Evolutionary conservation across 2,329 filamentous ascomycete species (phyloP), one percentile per base, ranked within the genome.

Genomic region (Cladosporium sp.): DNA sequence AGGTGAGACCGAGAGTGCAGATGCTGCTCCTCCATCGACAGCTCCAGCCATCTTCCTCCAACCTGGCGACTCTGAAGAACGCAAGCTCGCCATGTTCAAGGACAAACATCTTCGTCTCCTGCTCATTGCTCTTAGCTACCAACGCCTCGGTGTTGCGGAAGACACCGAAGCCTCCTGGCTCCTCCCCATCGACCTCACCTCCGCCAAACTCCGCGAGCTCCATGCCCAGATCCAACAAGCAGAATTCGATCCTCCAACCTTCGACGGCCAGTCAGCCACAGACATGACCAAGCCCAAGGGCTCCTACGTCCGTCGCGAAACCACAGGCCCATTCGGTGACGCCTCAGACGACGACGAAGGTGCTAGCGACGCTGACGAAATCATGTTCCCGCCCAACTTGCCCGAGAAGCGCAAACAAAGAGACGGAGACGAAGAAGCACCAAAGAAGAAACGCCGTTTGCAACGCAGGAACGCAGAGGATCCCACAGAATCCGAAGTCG

Each of bases 21-120:
- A 69, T n/a, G 49, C 23, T 67, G 61, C n/a, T 46, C 66, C 11
- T 66, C 75, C 70, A 65, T 69, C 10, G 78, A 80, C 80, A 60
- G 71, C 83, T 2, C 84, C 87, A 0, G 75, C 81, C 7, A 85
- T 87, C 66, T 78, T 82, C 65, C 79, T 93, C 62, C 85, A 83
- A 60, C 84, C 90, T 0, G 58, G 56, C 56, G 87, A 90, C 65
- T 87, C 85, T 50, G 86, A 91, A 55, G 83, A 86, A 58, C 87
- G 88, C 49, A 88, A 88, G 60, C 85, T 84, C 26, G 90, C 92
- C 29, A 88, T 97, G 79, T 96, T 96, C 81, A 96, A 92, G 75
- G 96, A 98, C 77, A 89, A 91, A 11, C 89, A 94, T 72, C 84
- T 98, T 2, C 90, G 93, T 37, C 87, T 98, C 1, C 85, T 99